Evolutionary conservation across 116 monocot genomes (phyloP), one percentile per base, ranked within the genome.

Genomic region (Cymodocea nodosa): DNA sequence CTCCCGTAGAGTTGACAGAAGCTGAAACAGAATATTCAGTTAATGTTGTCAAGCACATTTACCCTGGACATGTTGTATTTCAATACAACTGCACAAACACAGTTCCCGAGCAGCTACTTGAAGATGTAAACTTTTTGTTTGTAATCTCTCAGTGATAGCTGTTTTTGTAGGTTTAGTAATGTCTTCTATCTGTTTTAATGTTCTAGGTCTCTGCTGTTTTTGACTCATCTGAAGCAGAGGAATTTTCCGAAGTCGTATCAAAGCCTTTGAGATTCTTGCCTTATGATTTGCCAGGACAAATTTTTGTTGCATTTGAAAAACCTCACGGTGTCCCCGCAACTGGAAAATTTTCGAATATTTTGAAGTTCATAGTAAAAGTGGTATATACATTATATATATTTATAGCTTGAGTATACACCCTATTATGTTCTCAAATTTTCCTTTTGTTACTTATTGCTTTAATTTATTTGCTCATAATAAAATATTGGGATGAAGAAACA

Each of bases 71-170:
- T 68, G 70, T 98, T 75, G 80, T 98, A 4, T 82, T 98, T 72
- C 98, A 98, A 74, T 98, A 84, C 71, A 92, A 98, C 77, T 98
- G 98, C 65, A 86, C 92, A 49, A 98, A 98, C 70, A 98, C 98
- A 14, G 84, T 98, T 63, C 82, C 86, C 36, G 92, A 91, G 62
- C 98, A 92, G 73, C 79, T 92, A 7, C 76, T 98, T 24, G 92
- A 98, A 81, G 82, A 92, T 80, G 98, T 92, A 77, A 82, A 54
- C 51, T 15, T 74, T 23, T n/a, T 10, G 18, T 53, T 67, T 13
- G 34, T 19, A 54, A 35, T 54, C 54, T 65, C 11, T 67, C 10
- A 19, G 16, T 67, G 12, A 2, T 50, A 50, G n/a, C 35, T 35
- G 52, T 52, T 67, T 54, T 40, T 54, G 36, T 25, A 53, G 22